These are phyloP conservation scores for Pisolithus tinctorius DNA, from an alignment of 768 basidiomycete genomes.

Conservation along the genomic window DNA sequence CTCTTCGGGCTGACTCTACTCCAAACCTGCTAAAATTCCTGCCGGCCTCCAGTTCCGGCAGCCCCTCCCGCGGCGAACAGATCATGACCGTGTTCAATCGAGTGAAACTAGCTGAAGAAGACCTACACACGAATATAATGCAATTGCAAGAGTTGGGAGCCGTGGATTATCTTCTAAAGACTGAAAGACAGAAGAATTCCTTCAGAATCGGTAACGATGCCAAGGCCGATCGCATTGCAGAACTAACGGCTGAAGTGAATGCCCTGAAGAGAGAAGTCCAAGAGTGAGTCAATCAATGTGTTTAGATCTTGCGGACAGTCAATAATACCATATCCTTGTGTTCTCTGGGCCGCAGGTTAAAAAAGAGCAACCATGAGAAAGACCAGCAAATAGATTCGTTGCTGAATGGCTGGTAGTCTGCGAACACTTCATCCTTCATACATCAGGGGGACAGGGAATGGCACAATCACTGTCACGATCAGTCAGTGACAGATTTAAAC, in stretches of 20 bases:
- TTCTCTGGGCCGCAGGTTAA: slow-evolving; percentile 1
- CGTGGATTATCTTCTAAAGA: slow-evolving; percentile 26
- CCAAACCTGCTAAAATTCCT: slow-evolving; percentile 15
- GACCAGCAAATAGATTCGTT: not conserved
- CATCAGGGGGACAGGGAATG: no score
- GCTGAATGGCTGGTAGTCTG: no score
- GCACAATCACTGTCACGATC: no score
- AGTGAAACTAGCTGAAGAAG: not conserved
- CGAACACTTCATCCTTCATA: no score
- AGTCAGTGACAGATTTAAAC: no score
- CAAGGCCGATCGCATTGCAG: slow-evolving; percentile 21
- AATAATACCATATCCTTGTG: not conserved
- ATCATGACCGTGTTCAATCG: slow-evolving; percentile 10
- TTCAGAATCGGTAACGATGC: slow-evolving; percentile 28
- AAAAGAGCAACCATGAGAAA: not conserved
- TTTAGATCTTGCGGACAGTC: not conserved
- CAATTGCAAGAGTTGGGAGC: slow-evolving; percentile 11
- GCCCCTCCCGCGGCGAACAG: slow-evolving; percentile 16
- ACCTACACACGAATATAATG: slow-evolving; percentile 3
- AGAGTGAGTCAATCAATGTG: slow-evolving; percentile 7
- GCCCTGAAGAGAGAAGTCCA: slow-evolving; percentile 10
- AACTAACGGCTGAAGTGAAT: slow-evolving; percentile 5
- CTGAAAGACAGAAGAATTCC: slow-evolving; percentile 34
- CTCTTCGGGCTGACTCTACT: slow-evolving; percentile 4
- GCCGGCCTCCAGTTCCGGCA: slow-evolving; percentile 5